Conservation (phyloP, 192 early-diverging fungal species). For the Podila epicladia region DNA sequence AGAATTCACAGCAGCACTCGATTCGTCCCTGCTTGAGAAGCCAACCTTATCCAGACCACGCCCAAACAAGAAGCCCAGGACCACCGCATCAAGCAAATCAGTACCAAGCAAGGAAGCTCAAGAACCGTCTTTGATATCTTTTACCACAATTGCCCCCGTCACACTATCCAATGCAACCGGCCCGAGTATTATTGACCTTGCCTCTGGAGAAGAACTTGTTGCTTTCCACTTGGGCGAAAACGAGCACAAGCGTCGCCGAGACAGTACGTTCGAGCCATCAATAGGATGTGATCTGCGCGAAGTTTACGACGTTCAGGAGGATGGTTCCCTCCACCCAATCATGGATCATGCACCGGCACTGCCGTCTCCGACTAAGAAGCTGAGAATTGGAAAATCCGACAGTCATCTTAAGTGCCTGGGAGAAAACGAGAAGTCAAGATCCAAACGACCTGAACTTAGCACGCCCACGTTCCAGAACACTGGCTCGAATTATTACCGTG, state of each 20-base stretch:
- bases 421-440: neutral
- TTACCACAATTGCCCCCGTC: neutral
- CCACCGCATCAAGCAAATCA: neutral
- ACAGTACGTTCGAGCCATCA: neutral
- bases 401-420: neutral
- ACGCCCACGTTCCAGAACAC: too few species aligned
- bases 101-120: neutral
- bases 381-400: neutral
- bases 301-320: slow-evolving; percentile 34
- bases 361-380: slow-evolving; percentile 29
- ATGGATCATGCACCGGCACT: slow-evolving; percentile 8
- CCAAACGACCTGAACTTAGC: neutral
- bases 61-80: neutral
- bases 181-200: slow-evolving; percentile 46
- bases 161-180: slow-evolving; percentile 5
- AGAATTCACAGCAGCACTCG: slow-evolving; percentile 34
- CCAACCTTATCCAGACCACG: neutral
- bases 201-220: slow-evolving; percentile 46
- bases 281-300: slow-evolving; percentile 3
- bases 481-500: neutral
- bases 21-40: slow-evolving; percentile 16
- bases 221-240: slow-evolving; percentile 38
- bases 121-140: neutral
- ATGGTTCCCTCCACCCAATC: slow-evolving; percentile 26
- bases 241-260: slow-evolving; percentile 31